phyloP scores from a whole-genome alignment of 805 yeast genomes.

The Candida hungchunana region DNA sequence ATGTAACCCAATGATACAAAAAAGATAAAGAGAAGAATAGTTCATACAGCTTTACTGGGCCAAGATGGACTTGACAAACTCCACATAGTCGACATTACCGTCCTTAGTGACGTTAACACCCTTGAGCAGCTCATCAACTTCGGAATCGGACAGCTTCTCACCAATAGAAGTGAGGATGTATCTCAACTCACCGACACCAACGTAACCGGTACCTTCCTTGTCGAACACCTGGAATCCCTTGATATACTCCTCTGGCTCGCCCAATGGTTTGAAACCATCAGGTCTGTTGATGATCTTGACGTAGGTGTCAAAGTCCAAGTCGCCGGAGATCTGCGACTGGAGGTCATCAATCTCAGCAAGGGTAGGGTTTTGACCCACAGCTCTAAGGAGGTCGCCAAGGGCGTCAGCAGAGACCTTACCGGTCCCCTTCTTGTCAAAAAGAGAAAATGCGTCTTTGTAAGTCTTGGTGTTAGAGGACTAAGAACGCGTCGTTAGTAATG shows the following conservation, averaged over 20 bases:
- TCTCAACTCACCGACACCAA: conserved; percentile 94
- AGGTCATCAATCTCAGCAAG: conserved; percentile 74
- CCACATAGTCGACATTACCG: conserved; percentile 92
- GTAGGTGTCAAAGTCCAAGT: conserved; percentile 70
- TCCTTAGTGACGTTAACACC: conserved; percentile 93
- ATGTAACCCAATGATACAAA: no score
- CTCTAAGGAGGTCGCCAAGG: conserved; percentile 90
- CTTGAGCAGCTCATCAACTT: conserved; percentile 92
- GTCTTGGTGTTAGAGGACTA: conserved; percentile 32
- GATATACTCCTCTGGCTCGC: conserved; percentile 84
- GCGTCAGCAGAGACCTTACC: conserved; percentile 83
- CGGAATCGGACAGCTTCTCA: conserved; percentile 84
- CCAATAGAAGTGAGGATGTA: conserved; percentile 95
- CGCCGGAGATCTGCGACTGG: conserved; percentile 37
- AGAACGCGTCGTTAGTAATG: background rate
- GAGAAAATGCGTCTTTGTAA: conserved; percentile 89
- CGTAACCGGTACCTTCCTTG: conserved; percentile 91
- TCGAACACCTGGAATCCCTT: conserved; percentile 97
- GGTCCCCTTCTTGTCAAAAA: conserved; percentile 93
- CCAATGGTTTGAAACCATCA: conserved; percentile 81
- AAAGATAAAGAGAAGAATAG: background rate
- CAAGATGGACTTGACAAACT: conserved; percentile 88
- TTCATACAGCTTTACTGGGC: conserved; percentile 54
- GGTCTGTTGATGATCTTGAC: conserved; percentile 77
- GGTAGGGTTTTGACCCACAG: conserved; percentile 98